Base-by-base conservation (phyloP, 768 basidiomycete species). In the Infundibulicybe gibba region DNA sequence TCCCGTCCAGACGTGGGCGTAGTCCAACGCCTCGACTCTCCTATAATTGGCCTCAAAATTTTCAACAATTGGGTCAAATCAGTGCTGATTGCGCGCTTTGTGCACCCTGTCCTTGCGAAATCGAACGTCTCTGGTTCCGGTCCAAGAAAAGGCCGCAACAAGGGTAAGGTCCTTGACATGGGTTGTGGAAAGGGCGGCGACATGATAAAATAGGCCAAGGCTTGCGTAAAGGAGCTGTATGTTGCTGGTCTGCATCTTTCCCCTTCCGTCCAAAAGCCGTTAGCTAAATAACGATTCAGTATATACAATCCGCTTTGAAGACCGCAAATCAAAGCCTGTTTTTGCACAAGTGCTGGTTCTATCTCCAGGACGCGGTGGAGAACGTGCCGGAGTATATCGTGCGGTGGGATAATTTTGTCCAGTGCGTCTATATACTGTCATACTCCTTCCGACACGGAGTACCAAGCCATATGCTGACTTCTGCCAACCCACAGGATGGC, bases 21-120 rank as follows among this genome's bases (percentile, higher is more conserved):
- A 25, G 74, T 81, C 9, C 83, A 88, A 57, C 89, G 97, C 30
- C 77, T 78, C 53, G 82, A 87, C 14, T 97, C 94, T 5, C 92
- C 94, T 37, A 99, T 98, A 56, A 92, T 97, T 45, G 97, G 97
- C 32, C 79, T 99, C 45, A 97, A 97, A 66, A 87, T 79, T 61
- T 99, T 98, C 71, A 99, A 99, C 70, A 99, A 99, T 70, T 99
- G 97, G 97, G 87, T 98, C 56, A 99, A 99, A 65, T 93, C 92
- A 9, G 94, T 98, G 14, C 76, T 98, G 51, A 97, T 99, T 60
- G 85, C 87, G 8, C 88, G 88, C 44, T 97, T 90, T 58, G 89
- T 87, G 1, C 83, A 86, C 61, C 84, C 87, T 2, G 83, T 72
- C 30, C 74, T 92, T 32, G 64, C 72, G 31, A 63, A 65, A 37